Evolutionary conservation across 2,329 filamentous ascomycete genomes (phyloP), one percentile per base, ranked within the genome.

Genomic region (Ilyonectria mors-panacis): DNA sequence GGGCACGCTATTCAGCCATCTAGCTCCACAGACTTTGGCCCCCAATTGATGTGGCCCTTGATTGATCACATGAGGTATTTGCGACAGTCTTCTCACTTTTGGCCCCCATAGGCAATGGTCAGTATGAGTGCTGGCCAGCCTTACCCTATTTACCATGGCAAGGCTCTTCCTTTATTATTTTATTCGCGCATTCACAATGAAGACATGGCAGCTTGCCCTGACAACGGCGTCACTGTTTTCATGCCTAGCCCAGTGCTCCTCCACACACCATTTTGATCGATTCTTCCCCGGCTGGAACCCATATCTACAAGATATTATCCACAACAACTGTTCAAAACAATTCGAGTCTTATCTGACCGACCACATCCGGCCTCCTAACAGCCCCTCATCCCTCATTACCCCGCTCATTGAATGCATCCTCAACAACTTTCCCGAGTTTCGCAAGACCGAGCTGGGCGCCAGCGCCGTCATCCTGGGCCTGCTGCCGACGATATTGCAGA

Each of bases 391-490:
- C 17, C 2, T 33, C 7, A 71, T 64, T 10, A 70, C 70, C 23
- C 2, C 1, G 0, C 64, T 75, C 2, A 70, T 75, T 30, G 61
- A 55, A 26, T 74, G 70, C n/a, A 68, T 76, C 26, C 60, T 76
- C 15, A 21, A 30, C 1, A 60, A 67, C 1, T 68, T 71, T 60
- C 66, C 66, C 9, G 73, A 76, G 10, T 75, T 60, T 21, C 67
- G 71, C 48, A 76, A 77, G 48, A 66, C 74, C 2, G 75, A 77
- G 19, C 58, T 77, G 2, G 67, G 65, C 4, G 65, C 73, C 8
- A 65, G 66, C 7, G 68, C 66, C 30, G 73, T 77, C 6, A 65
- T 75, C 4, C 66, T 76, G 1, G 75, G 73, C 7, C 65, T 73
- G 4, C 54, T 69, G 0, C 75, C 75, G 1, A 45, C 64, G 1